Evolutionary conservation across 2,329 filamentous ascomycete species (phyloP), one percentile per base, ranked within the genome.

Genomic region (Exserohilum rostratum): DNA sequence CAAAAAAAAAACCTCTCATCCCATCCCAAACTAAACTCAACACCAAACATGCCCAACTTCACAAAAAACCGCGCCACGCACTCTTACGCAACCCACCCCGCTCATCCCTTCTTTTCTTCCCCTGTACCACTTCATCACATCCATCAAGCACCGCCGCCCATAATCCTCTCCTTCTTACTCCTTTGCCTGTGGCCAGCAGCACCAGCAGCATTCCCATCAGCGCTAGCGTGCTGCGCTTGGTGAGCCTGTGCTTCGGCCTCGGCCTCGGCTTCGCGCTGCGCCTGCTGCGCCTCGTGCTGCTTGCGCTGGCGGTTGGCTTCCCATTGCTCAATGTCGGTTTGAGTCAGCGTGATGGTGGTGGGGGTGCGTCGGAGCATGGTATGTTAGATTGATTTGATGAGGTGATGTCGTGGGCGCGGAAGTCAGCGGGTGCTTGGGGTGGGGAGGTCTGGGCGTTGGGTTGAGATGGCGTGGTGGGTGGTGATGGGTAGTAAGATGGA

Each of bases 281-380:
- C 65, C 40, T 71, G 61, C 46, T 71, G 61, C 31, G 62, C 57
- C 49, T 72, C 70, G 62, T 66, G 69, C 11, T 68, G 51, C 38
- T 67, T 71, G 49, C 68, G 71, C 52, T 70, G 61, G 57, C 86
- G 83, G 25, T 82, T 81, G 71, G 88, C 86, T 68, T 91, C 88
- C 76, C 90, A 90, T 49, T 83, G 79, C 34, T 87, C 86, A 34
- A 91, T 81, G 72, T 91, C 89, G 68, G 90, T 86, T 43, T 85
- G 80, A 2, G 88, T 90, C 60, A 91, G 83, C 50, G 82, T 79
- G 58, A 91, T 84, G 12, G 84, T 83, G 42, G 89, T 91, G 10
- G 88, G 83, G 13, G 85, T 83, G 40, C 88, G 85, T 64, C 87
- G 85, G 63, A 89, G 85, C 86, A 89, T 87, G 6, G 31, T 75